Evolutionary conservation across 306 rosid species (phyloP), one percentile per base, ranked within the genome.

Genomic region (Alnus glutinosa): DNA sequence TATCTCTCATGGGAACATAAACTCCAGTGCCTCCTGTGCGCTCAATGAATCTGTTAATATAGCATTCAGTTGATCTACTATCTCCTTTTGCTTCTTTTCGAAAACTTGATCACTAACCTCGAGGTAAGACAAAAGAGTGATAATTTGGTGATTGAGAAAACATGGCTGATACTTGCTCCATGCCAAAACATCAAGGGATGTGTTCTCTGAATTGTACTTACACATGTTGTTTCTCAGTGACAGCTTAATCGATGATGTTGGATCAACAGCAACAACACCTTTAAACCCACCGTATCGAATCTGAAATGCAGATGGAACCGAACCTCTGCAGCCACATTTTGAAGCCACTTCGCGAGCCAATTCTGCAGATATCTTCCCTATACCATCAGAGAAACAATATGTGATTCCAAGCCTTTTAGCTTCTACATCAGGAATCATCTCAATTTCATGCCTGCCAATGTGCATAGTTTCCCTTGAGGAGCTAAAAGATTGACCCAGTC

Each of bases 231-330:
- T 28, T 46, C 88, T 74, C 71, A 87, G 34, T 12, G 90, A 75
- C 70, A 87, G 48, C 42, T 84, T 87, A 75, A 10, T 58, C 9
- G 73, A 3, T 16, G 80, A 63, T 2, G 80, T 74, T 0, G 90
- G 90, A 71, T 87, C 90, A 8, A 85, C 77, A 7, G 83, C 88
- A 32, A 87, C 90, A 52, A 87, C 85, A 15, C 90, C 90, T 77
- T 85, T 87, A 87, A 23, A 23, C 28, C 28, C 28, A 23, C 28
- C 28, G 0, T 23, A 23, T 23, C 28, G 28, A 23, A 23, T 23
- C 28, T 23, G 28, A 23, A 23, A 23, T 23, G 28, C 28, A 23
- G 28, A 23, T 23, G 28, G 28, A 23, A 23, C 28, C 28, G 28
- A 23, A 23, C 28, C 28, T 23, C 28, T 23, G 28, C 28, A 23